phyloP scores from a whole-genome alignment of 306 rosid genomes.

The Sophora flavescens region DNA sequence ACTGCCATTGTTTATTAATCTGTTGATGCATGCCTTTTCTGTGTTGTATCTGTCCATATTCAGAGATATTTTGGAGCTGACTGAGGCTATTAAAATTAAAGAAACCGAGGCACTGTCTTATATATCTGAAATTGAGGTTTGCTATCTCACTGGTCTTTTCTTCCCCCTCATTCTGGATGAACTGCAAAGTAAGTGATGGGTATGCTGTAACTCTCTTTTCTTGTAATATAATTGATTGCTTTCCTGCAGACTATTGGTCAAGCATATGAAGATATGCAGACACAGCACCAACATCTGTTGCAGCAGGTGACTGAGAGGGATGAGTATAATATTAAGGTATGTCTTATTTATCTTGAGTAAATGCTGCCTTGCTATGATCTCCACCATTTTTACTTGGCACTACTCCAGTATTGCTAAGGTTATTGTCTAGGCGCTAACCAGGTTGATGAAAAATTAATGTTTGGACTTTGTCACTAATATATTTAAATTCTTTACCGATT shows the following conservation, averaged over 20 bases:
- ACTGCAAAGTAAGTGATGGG: neutral
- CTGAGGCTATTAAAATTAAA: slow-evolving; percentile 83
- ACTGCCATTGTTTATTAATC: slow-evolving; percentile 26
- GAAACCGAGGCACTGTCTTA: slow-evolving; percentile 89
- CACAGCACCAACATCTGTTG: slow-evolving; percentile 88
- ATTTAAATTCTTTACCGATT: slow-evolving; percentile 10
- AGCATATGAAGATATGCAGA: slow-evolving; percentile 99
- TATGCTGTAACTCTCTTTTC: slow-evolving; percentile 11
- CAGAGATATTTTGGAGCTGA: slow-evolving; percentile 84
- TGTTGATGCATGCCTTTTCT: slow-evolving; percentile 32
- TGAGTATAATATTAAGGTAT: slow-evolving; percentile 92
- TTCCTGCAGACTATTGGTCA: slow-evolving; percentile 89
- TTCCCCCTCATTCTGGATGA: slow-evolving; percentile 14
- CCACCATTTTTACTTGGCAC: slow-evolving; percentile 22
- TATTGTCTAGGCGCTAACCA: slow-evolving; percentile 33
- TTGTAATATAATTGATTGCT: slow-evolving; percentile 34
- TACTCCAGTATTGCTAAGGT: slow-evolving; percentile 30
- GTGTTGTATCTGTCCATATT: slow-evolving; percentile 37
- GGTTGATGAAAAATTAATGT: slow-evolving; percentile 31
- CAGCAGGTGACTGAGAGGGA: slow-evolving; percentile 95
- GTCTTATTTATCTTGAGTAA: slow-evolving; percentile 43
- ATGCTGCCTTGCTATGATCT: slow-evolving; percentile 17
- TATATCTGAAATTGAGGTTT: slow-evolving; percentile 96
- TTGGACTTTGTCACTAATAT: slow-evolving; percentile 15
- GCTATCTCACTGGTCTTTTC: slow-evolving; percentile 18